Percentiles rank a stretch among this genome's conserved stretches.
phyloP scores from a whole-genome alignment of 2,329 filamentous ascomycete genomes.

The Metarhizium rileyi region DNA sequence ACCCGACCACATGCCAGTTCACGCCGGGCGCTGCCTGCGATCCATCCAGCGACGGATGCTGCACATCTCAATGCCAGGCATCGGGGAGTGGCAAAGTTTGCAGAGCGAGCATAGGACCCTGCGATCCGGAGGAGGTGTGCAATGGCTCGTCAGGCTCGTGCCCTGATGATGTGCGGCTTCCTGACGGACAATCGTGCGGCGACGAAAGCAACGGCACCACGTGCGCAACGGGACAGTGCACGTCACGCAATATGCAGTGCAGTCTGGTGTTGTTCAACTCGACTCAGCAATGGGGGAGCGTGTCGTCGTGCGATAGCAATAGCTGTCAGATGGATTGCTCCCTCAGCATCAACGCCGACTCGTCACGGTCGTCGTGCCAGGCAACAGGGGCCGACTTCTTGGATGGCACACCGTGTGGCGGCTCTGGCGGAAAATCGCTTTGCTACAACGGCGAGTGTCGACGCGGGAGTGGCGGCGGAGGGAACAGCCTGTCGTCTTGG shows the following conservation, averaged over 20 bases:
- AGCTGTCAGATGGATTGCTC: slow-evolving; percentile 24
- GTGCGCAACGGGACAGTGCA: slow-evolving; percentile 80
- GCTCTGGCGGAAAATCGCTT: slow-evolving; percentile 43
- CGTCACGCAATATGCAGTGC: slow-evolving; percentile 73
- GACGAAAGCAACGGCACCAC: slow-evolving; percentile 45
- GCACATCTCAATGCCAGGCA: slow-evolving; percentile 51
- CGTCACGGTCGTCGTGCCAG: slow-evolving; percentile 5
- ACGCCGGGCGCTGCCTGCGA: slow-evolving; percentile 61
- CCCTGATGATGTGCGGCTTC: slow-evolving; percentile 53
- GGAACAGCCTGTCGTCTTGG: neutral
- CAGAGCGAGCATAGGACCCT: slow-evolving; percentile 59
- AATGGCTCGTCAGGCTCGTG: slow-evolving; percentile 58
- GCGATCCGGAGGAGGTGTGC: slow-evolving; percentile 72
- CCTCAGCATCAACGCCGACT: neutral
- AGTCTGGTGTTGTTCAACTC: slow-evolving; percentile 68
- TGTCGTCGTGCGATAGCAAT: slow-evolving; percentile 59
- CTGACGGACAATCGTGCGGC: slow-evolving; percentile 60
- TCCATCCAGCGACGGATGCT: slow-evolving; percentile 63
- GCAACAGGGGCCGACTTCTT: slow-evolving; percentile 60
- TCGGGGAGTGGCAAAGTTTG: slow-evolving; percentile 58
- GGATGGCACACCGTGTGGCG: slow-evolving; percentile 69
- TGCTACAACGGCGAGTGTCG: slow-evolving; percentile 53
- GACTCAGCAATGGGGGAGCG: slow-evolving; percentile 56
- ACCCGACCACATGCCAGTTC: slow-evolving; percentile 71
- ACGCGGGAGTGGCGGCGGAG: neutral